Evolutionary conservation across 352 stramenopile species (phyloP), one percentile per base, ranked within the genome.

Genomic region (Pythium angustatum): DNA sequence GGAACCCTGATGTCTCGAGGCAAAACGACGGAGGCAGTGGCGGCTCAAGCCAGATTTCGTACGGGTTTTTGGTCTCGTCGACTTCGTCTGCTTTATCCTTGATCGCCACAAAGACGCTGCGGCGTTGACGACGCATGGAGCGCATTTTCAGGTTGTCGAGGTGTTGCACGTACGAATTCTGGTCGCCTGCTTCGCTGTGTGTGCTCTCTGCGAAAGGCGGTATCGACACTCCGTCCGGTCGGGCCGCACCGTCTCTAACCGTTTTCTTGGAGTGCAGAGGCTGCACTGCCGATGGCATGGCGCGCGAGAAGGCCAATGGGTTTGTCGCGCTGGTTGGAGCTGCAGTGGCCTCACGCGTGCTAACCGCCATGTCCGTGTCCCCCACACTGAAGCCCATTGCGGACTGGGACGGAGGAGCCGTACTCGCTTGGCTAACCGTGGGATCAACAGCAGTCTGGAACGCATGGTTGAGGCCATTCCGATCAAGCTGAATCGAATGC

Each of bases 1-100:
- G 61, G 28, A 79, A 77, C 4, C 44, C 19, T 17, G 72, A 75
- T 30, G 59, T 55, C 48, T 77, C 67, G 26, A 77, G 43, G 11
- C 45, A 71, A 26, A 75, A 72, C 11, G 66, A 40, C 12, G 66
- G 70, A 14, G 62, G 66, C 2, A 64, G 50, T 1, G 62, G 70
- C 1, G 66, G 70, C 19, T 74, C 62, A 24, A 72, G 14, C 70
- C 70, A 77, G 26, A 77, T 75, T 27, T 73, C 58, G 44, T 44
- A 58, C 15, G 58, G 57, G 36, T 64, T 64, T 26, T 43, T 64
- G 3, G 45, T 51, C 26, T 57, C 57, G 27, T 64, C 57, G 7
- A 31, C 17, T 2, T 41, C 8, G 11, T 50, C 58, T 14, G 44
- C 44, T 28, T 61, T 33, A 3, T 33, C 22, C 21, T 54, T 52